Evolutionary conservation across 2,329 filamentous ascomycete species (phyloP), one percentile per base, ranked within the genome.

Genomic region (Arthrobotrys musiformis): DNA sequence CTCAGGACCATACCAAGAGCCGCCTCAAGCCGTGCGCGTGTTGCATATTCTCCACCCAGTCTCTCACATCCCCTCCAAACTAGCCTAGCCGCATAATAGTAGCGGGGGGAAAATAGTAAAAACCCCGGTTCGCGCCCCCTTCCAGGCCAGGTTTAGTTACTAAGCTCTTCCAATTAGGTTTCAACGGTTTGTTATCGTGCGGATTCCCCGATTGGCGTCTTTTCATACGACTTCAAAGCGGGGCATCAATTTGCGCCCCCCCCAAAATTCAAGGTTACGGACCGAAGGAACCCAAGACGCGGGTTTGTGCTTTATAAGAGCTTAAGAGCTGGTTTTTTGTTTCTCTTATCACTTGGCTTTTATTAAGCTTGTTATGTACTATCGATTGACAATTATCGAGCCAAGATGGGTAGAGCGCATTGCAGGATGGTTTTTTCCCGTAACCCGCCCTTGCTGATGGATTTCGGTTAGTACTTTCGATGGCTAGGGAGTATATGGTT

Each of bases 351-450:
- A 58, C 52, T 58, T 58, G 52, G 52, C 52, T 58, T 58, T 58
- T 58, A 58, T 58, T 58, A 58, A 58, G 52, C 52, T 58, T 58
- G 30, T 58, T 58, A 58, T 58, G 52, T 48, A n/a, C n/a, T n/a
- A 48, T 48, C 19, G 44, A 48, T 24, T 48, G 19, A 19, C n/a
- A 48, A n/a, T n/a, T 30, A 28, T 28, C 48, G 42, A 22, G 19
- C 44, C 46, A 11, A 50, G 46, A 50, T 28, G 35, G n/a, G 35
- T 40, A 3, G 35, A 2, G 11, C 17, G 1, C n/a, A 17, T 22
- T 22, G 42, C 19, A 44, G 42, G 2, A 35, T 35, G 30, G 30
- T 5, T 35, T 35, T 35, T 35, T 11, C 11, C 30, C 11, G n/a
- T n/a, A n/a, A n/a, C n/a, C 1, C 35, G 13, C 35, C 35, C 40